A percentile compares a stretch with the other conserved stretches of the same genome.
These are phyloP conservation scores for Tuber melanosporum DNA, from an alignment of 495 filamentous ascomycete genomes.

Conservation along the genomic window DNA sequence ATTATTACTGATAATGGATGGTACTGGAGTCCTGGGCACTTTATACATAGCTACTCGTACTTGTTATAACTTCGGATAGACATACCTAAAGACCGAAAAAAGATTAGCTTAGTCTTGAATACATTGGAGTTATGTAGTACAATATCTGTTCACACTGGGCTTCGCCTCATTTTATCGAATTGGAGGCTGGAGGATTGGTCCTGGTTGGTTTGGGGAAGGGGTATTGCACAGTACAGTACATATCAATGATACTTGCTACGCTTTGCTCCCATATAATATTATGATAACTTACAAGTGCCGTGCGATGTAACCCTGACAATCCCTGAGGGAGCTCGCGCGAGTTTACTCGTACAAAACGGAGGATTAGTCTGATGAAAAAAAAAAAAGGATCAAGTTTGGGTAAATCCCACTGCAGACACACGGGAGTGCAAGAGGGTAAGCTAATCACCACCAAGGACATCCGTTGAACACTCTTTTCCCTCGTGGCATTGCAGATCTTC, in stretches of 20 bases:
- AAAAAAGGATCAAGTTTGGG: background rate
- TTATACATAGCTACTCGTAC: background rate
- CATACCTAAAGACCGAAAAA: background rate
- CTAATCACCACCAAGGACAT: background rate
- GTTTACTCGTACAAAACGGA: background rate
- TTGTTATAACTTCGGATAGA: slow-evolving; percentile 2
- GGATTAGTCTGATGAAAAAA: background rate
- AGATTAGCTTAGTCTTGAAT: background rate
- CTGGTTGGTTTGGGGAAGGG: background rate
- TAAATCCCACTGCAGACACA: background rate
- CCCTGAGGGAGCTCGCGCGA: background rate
- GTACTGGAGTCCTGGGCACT: background rate
- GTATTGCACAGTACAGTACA: too few species aligned
- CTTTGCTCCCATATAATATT: background rate
- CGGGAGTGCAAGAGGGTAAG: background rate
- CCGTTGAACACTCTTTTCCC: background rate
- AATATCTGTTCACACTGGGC: background rate
- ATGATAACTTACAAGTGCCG: background rate
- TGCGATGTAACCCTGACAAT: background rate
- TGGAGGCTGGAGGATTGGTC: background rate
- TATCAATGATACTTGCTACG: background rate
- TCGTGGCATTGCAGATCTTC: slow-evolving; percentile 4
- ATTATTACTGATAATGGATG: slow-evolving; percentile 1
- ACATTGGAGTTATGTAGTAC: background rate
- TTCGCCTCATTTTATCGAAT: background rate